Percentiles rank a stretch among this genome's conserved stretches.
phyloP scores from a whole-genome alignment of 768 basidiomycete species.

The Mycena epipterygia region DNA sequence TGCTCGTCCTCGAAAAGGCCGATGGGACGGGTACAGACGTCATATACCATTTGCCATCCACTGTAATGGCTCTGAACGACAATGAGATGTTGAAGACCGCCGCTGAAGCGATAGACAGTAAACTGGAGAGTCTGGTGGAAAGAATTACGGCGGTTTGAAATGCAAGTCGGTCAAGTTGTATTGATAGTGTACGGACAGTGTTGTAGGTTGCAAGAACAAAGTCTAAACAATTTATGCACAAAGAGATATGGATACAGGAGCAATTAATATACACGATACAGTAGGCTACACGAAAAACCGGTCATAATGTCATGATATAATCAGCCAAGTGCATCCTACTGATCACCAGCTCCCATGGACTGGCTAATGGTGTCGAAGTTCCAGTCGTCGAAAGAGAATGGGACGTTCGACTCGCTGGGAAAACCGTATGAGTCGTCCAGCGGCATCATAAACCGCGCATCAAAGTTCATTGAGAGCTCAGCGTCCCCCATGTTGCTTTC shows the following conservation, averaged over 20 bases:
- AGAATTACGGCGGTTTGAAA: conserved; percentile 46
- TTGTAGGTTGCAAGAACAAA: conserved; percentile 34
- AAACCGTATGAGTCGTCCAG: conserved; percentile 8
- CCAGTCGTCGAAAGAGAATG: conserved; percentile 13
- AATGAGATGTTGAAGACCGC: conserved; percentile 48
- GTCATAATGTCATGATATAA: conserved; percentile 21
- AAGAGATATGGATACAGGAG: conserved; percentile 28
- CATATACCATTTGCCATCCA: conserved; percentile 63
- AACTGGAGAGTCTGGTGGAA: conserved; percentile 57
- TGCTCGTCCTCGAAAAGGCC: conserved; percentile 58
- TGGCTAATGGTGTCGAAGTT: neutral
- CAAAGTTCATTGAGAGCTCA: neutral
- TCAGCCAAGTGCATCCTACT: neutral
- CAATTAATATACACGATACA: conserved; percentile 29
- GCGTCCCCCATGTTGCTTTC: neutral
- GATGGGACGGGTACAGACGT: conserved; percentile 55
- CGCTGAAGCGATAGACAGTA: conserved; percentile 55
- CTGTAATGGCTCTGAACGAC: conserved; percentile 53
- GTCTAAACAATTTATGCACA: conserved; percentile 9
- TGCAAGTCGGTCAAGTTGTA: neutral
- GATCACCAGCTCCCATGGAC: neutral
- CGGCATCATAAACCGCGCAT: conserved; percentile 5
- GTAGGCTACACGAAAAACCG: neutral
- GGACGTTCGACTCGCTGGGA: neutral
- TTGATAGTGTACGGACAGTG: neutral